Conservation (phyloP, 2,329 filamentous ascomycete species). For the Hymenoscyphus occultus region DNA sequence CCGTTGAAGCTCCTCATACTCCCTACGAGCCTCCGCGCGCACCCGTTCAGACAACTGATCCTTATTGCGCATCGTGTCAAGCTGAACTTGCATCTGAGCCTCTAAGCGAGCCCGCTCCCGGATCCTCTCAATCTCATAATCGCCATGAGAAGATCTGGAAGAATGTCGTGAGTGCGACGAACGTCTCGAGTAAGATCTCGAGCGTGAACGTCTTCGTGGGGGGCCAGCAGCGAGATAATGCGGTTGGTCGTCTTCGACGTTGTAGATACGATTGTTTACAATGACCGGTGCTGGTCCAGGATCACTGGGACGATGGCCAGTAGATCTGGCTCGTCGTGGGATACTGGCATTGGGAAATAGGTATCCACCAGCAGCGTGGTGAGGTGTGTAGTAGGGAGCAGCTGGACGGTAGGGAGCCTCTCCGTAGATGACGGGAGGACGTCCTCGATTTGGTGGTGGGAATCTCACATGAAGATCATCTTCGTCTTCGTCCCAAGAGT, state of each 20-base stretch:
- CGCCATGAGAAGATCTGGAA: constrained; percentile 30
- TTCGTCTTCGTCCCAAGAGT: constrained; percentile 51
- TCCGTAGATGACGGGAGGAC: constrained; percentile 10
- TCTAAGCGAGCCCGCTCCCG: constrained; percentile 19
- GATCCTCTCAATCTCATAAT: constrained; percentile 44
- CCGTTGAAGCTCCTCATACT: constrained; percentile 14
- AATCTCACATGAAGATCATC: constrained; percentile 55
- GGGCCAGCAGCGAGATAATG: constrained; percentile 37
- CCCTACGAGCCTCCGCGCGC: constrained; percentile 11
- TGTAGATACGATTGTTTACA: constrained; percentile 55
- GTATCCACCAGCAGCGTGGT: constrained; percentile 5
- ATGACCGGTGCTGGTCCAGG: constrained; percentile 46
- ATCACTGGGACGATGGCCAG: constrained; percentile 20
- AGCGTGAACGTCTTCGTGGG: constrained; percentile 15
- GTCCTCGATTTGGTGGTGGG: constrained; percentile 7
- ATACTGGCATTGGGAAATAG: constrained; percentile 25
- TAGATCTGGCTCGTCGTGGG: constrained; percentile 15
- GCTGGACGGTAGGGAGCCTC: constrained; percentile 13
- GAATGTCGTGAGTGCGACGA: constrained; percentile 10
- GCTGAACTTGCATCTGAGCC: constrained; percentile 4
- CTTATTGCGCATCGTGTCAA: constrained; percentile 6
- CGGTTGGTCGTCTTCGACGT: constrained; percentile 37
- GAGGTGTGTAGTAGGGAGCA: constrained; percentile 12
- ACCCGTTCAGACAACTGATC: background rate
- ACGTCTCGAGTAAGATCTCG: constrained; percentile 12